phyloP scores from a whole-genome alignment of 768 basidiomycete genomes.

The Podaxis sp. region DNA sequence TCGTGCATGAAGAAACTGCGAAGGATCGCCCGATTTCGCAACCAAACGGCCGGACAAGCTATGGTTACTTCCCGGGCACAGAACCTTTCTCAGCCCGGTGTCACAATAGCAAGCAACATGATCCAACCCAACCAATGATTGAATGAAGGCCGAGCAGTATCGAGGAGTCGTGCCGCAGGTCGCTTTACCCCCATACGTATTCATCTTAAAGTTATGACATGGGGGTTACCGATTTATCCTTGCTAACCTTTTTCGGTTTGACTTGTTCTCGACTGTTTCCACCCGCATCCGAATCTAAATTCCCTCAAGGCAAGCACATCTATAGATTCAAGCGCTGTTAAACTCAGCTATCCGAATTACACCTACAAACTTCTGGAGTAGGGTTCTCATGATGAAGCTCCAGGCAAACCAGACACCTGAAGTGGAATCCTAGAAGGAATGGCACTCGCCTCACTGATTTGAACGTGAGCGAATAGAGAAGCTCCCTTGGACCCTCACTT shows the following conservation, averaged over 20 bases:
- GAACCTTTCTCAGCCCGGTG: neutral
- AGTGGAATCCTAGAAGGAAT: conserved; percentile 27
- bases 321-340: conserved; percentile 32
- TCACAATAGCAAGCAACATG: neutral
- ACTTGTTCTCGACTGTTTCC: conserved; percentile 30
- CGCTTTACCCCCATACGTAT: conserved; percentile 16
- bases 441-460: conserved; percentile 28
- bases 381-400: conserved; percentile 36
- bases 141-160: conserved; percentile 1
- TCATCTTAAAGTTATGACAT: conserved; percentile 31
- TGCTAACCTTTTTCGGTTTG: conserved; percentile 43
- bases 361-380: conserved; percentile 19
- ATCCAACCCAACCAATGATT: neutral
- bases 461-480: conserved; percentile 30
- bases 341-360: conserved; percentile 34
- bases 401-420: conserved; percentile 33
- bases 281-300: conserved; percentile 33
- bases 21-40: neutral
- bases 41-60: neutral
- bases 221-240: conserved; percentile 28
- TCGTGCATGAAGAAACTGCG: too few relatives aligned
- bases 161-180: neutral
- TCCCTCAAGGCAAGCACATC: conserved; percentile 40
- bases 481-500: conserved; percentile 25
- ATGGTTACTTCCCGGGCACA: conserved; percentile 4